Evolutionary conservation across 495 filamentous ascomycete species (phyloP).

Genomic region (Rusavskia elegans): DNA sequence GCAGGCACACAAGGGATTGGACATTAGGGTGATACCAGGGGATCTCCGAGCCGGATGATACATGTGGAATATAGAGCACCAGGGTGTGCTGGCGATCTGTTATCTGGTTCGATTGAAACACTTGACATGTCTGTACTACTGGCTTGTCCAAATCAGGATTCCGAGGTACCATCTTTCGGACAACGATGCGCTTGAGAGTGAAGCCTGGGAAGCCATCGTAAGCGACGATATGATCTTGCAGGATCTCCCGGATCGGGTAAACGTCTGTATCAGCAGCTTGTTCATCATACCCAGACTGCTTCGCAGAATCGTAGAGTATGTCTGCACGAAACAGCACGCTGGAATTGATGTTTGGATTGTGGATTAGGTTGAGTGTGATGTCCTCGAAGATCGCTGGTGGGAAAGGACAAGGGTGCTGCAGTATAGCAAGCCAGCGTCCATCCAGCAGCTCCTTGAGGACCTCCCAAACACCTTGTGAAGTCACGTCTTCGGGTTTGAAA

Average conservation of each 20-base stretch:
- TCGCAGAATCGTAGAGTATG: slow-evolving; percentile 42
- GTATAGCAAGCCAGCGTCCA: slow-evolving; percentile 8
- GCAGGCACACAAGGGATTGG: slow-evolving; percentile 54
- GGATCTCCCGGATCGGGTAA: not conserved
- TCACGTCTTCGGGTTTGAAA: not conserved
- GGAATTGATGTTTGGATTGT: slow-evolving; percentile 75
- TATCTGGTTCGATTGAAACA: slow-evolving; percentile 20
- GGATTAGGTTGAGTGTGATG: slow-evolving; percentile 11
- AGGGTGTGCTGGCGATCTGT: slow-evolving; percentile 25
- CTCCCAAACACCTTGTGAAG: not conserved
- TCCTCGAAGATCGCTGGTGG: slow-evolving; percentile 8
- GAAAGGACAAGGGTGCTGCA: slow-evolving; percentile 12
- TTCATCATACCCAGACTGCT: not conserved
- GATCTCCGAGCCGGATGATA: slow-evolving; percentile 38
- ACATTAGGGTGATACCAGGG: slow-evolving; percentile 82
- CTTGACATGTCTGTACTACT: slow-evolving; percentile 65
- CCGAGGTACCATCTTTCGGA: slow-evolving; percentile 64
- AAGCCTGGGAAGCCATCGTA: slow-evolving; percentile 34
- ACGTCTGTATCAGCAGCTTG: not conserved
- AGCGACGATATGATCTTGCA: slow-evolving; percentile 1
- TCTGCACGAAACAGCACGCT: slow-evolving; percentile 75
- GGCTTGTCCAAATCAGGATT: slow-evolving; percentile 59
- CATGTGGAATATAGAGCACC: slow-evolving; percentile 69
- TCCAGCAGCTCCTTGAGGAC: slow-evolving; percentile 2
- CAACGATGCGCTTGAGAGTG: slow-evolving; percentile 39